Evolutionary conservation across 2,329 filamentous ascomycete species (phyloP), one percentile per base, ranked within the genome.

Genomic region (Fusarium liriodendri): DNA sequence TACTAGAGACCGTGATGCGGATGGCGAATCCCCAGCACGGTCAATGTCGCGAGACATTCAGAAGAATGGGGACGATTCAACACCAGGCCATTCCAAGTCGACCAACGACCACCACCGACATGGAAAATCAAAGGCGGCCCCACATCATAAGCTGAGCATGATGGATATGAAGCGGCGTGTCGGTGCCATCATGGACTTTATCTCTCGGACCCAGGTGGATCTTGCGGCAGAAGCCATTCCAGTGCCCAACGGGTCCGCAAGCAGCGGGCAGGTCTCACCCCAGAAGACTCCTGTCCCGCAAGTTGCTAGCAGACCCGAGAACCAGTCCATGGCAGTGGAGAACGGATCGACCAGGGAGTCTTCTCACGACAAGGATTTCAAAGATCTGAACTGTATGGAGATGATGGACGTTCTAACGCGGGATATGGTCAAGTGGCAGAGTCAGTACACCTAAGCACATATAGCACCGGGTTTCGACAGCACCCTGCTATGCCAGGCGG

Each of bases 371-470:
- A 88, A 85, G 76, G 89, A 92, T 1, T 97, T 97, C 82, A 94
- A 92, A 76, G 89, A 93, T 10, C 85, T 98, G 73, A 93, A 87
- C 66, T 95, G 93, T 76, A 87, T 94, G 73, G 94, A 97, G 83
- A 97, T 97, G 94, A 97, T 97, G 94, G 95, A 97, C 81, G 88
- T 91, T 76, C 83, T 97, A 80, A 95, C 93, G 70, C 89, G 93
- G 71, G 91, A 95, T 80, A 88, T 97, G 78, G 89, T 96, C 75
- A 93, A 93, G 78, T 97, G 94, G 94, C 94, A 97, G 84, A 92
- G 93, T 73, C 89, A 94, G 78, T 95, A 89, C 76, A 81, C 85
- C 63, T 83, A 75, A 80, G 60, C 37, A n/a, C 33, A 25, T 45
- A n/a, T 8, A n/a, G 38, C 58, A 66, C 62, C 29, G 47, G 47